A percentile compares a stretch with the other conserved stretches of the same genome.
Conservation (phyloP, 2,329 filamentous ascomycete genomes). For the Paecilomyces dactylethromorphus region DNA sequence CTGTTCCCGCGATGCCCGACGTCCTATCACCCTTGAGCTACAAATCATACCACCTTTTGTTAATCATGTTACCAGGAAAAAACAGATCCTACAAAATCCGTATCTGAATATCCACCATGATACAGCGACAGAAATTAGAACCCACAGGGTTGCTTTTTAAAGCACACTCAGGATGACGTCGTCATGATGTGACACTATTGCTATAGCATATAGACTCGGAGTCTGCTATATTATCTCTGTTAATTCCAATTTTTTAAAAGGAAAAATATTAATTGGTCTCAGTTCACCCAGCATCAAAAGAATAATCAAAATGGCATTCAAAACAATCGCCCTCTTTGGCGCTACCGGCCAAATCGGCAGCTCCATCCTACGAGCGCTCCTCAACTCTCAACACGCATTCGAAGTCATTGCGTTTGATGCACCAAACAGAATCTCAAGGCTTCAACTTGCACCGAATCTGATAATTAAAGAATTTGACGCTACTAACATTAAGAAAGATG, state of each 20-base stretch:
- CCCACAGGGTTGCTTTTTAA: background rate
- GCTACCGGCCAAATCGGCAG: conserved; percentile 8
- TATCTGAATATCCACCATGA: background rate
- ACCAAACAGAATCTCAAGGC: background rate
- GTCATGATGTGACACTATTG: background rate
- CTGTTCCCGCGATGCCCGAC: background rate
- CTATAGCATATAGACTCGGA: background rate
- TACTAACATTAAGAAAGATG: conserved; percentile 1
- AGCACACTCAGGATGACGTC: background rate
- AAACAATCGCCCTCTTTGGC: conserved; percentile 6
- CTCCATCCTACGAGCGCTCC: conserved; percentile 5
- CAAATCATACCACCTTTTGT: background rate
- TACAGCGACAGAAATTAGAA: background rate
- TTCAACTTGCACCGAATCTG: background rate
- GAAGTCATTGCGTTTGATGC: background rate
- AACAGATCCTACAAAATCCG: background rate
- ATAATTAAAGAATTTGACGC: conserved; percentile 8
- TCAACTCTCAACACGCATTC: background rate
- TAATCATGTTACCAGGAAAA: background rate
- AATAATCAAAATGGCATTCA: background rate
- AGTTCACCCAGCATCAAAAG: background rate
- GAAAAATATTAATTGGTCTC: no score
- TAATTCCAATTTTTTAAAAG: no score
- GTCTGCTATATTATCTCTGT: no score
- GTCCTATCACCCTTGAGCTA: background rate